phyloP scores from a whole-genome alignment of 176 grass and related monocot genomes.

The Pontederia crassipes region DNA sequence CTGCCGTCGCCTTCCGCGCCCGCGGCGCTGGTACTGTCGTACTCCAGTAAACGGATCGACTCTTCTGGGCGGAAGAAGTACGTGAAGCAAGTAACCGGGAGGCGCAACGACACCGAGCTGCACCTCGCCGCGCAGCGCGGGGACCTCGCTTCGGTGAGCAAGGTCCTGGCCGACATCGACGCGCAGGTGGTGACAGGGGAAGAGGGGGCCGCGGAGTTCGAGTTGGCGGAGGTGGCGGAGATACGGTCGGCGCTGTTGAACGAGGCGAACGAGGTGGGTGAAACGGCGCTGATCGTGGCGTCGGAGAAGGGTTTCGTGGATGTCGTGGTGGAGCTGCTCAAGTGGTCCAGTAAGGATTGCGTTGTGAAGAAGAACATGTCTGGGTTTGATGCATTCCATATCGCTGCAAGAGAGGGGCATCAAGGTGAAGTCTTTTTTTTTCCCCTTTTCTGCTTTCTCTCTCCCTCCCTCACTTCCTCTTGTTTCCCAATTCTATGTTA shows the following conservation, averaged over 20 bases:
- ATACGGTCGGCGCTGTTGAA: constrained; percentile 73
- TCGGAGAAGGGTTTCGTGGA: constrained; percentile 59
- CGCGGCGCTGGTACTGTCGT: constrained; percentile 40
- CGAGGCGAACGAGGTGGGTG: constrained; percentile 63
- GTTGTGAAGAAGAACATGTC: no score
- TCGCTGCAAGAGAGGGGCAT: no score
- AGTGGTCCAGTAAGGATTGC: constrained; percentile 25
- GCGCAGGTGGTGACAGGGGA: constrained; percentile 50
- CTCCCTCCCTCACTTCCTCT: no score
- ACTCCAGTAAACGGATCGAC: constrained; percentile 85
- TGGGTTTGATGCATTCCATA: no score
- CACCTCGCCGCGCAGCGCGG: constrained; percentile 78
- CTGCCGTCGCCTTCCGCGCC: background rate
- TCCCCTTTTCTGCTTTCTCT: constrained; percentile 10
- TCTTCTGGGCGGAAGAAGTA: constrained; percentile 78
- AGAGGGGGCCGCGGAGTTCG: constrained; percentile 52
- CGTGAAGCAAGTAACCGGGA: constrained; percentile 82
- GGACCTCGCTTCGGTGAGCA: constrained; percentile 58
- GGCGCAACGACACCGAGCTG: constrained; percentile 88
- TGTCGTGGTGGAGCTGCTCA: constrained; percentile 76
- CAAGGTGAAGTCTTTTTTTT: no score
- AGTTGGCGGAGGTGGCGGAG: constrained; percentile 51
- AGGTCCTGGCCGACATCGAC: constrained; percentile 62
- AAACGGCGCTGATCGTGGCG: constrained; percentile 68
- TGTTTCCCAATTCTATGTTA: constrained; percentile 10